Base-by-base conservation (phyloP, 371 early-diverging fungal genomes). In the Cokeromyces recurvatus region DNA sequence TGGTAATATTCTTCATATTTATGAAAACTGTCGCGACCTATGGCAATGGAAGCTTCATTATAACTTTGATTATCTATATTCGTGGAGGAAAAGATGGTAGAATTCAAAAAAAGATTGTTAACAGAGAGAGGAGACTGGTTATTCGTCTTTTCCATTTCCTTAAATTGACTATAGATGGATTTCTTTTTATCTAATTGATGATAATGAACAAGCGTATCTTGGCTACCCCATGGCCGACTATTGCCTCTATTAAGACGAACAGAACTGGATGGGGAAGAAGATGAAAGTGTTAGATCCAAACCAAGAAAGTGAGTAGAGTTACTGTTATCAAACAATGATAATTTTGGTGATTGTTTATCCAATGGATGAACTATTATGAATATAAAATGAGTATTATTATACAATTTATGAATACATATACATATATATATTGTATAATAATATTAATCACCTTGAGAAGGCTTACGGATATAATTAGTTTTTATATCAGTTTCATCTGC, bases 211-310 rank as follows among this genome's bases (percentile, higher is more conserved):
- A 71, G 44, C 4, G 71, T 71, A 25, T 71, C 71, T 38, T 71
- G 71, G n/a, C 71, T 71, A 4, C 65, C 71, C 55, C 62, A 71
- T 4, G 71, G 71, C 20, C 63, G 46, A 31, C 37, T 46, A 10
- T 21, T 23, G 8, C 42, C 51, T 15, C 51, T 50, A 12, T 27
- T 20, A 1, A 22, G 4, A 36, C 27, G 6, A n/a, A 47, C 46
- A 23, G 51, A 46, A 10, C 51, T 46, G 0, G 57, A 25, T 11
- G 53, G 22, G 29, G 56, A 46, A 15, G 51, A 47, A 19, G 51
- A 29, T 4, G 46, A 23, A 2, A 49, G 16, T 5, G 51, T 32
- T 21, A 54, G 19, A 38, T 59, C 60, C 2, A 54, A 29, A 27
- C 48, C 54, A 12, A 53, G 49, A 15, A 32, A 36, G 5, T 49